Conservation (phyloP, 2,329 filamentous ascomycete species). For the Ophiocordyceps robertsii region DNA sequence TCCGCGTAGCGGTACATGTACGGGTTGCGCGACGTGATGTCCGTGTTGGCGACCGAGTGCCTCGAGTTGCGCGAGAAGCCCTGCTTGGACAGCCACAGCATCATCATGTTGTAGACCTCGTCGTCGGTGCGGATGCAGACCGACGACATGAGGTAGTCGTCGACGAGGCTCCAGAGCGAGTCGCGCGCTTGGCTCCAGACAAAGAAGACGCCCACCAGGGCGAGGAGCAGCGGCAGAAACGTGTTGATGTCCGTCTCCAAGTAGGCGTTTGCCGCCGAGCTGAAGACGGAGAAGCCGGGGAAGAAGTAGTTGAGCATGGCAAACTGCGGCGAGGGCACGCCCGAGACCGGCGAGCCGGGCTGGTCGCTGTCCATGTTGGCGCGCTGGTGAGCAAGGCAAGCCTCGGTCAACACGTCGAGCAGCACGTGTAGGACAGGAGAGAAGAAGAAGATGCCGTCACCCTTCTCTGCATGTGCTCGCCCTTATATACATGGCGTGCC, state of each 20-base stretch:
- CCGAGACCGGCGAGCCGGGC: conserved; percentile 1
- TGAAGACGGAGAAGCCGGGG: conserved; percentile 49
- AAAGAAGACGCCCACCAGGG: conserved; percentile 34
- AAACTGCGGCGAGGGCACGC: conserved; percentile 20
- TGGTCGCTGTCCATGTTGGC: conserved; percentile 3
- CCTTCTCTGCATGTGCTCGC: too few relatives aligned
- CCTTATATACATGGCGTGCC: too few relatives aligned
- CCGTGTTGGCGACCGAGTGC: conserved; percentile 52
- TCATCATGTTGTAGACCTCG: conserved; percentile 59
- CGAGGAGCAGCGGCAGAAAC: conserved; percentile 45
- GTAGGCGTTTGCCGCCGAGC: conserved; percentile 38
- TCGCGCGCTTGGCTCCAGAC: conserved; percentile 38
- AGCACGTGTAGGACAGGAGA: too few relatives aligned
- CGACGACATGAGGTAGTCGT: conserved; percentile 47
- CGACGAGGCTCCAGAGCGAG: conserved; percentile 32
- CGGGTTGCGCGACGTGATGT: conserved; percentile 39
- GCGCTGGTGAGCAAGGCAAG: background rate
- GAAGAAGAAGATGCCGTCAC: too few relatives aligned
- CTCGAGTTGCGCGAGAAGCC: conserved; percentile 44
- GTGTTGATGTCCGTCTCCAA: conserved; percentile 47
- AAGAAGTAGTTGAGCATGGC: conserved; percentile 49
- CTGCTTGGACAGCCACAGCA: conserved; percentile 55
- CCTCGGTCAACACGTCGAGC: too few relatives aligned
- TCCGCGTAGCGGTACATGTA: conserved; percentile 33
- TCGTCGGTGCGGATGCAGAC: conserved; percentile 56